Percentiles rank a stretch among this genome's conserved stretches.
These are phyloP conservation scores for Insectozyma bohioensis DNA, from an alignment of 1,139 yeast species.

Conservation along the genomic window DNA sequence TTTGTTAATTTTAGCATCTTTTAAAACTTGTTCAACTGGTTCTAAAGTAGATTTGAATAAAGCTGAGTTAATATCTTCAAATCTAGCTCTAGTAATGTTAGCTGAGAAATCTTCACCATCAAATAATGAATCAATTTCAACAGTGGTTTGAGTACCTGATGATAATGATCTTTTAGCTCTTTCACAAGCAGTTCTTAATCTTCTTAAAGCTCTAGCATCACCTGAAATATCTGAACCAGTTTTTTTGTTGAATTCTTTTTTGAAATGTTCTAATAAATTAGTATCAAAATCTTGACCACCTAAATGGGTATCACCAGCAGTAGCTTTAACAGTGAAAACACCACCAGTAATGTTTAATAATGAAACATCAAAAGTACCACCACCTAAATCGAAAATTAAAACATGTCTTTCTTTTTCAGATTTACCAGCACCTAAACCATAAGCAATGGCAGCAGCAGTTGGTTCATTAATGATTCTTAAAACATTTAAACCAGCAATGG, in stretches of 20 bases:
- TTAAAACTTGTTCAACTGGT: constrained; percentile 97
- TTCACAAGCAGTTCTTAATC: constrained; percentile 99
- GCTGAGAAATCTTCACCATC: constrained; percentile 98
- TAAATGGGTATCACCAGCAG: constrained; percentile 99
- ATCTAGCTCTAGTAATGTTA: constrained; percentile 97
- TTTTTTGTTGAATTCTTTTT: constrained; percentile 95
- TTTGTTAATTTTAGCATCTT: constrained; percentile 92
- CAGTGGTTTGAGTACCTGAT: constrained; percentile 93
- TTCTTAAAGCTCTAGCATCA: constrained; percentile 96
- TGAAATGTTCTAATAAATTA: constrained; percentile 92
- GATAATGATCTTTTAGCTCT: constrained; percentile 99
- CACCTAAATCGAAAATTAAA: constrained; percentile 94
- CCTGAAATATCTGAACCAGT: constrained; percentile 88
- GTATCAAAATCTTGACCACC: constrained; percentile 99
- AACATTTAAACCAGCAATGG: constrained; percentile 95
- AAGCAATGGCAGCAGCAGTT: constrained; percentile 97
- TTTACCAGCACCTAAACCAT: constrained; percentile 97
- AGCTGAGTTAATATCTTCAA: constrained; percentile 96
- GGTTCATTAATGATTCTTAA: constrained; percentile 97
- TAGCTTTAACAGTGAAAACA: constrained; percentile 98
- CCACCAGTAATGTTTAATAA: constrained; percentile 97
- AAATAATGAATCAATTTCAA: constrained; percentile 94
- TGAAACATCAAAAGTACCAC: constrained; percentile 99
- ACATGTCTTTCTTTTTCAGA: constrained; percentile 85
- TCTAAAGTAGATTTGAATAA: constrained; percentile 94